Evolutionary conservation across 108 stramenopile genomes (phyloP).

Genomic region (Licmophora abbreviata): DNA sequence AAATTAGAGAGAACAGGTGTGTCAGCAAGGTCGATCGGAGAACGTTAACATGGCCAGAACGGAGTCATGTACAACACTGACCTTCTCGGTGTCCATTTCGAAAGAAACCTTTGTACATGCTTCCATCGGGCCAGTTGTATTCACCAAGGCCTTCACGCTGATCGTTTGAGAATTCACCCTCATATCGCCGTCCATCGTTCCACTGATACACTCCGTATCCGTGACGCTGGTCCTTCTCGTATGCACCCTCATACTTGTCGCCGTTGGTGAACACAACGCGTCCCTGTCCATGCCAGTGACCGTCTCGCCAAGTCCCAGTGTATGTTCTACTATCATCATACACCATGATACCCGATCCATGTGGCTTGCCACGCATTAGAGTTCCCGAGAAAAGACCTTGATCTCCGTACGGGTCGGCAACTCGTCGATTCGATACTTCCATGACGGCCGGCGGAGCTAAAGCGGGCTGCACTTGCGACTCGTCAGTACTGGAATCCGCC

Average conservation of each 20-base stretch:
- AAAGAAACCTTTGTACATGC: constrained; percentile 41
- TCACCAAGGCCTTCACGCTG: constrained; percentile 34
- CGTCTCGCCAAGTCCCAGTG: constrained; percentile 51
- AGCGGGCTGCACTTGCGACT: background rate
- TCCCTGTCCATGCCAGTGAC: constrained; percentile 45
- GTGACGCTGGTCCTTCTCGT: constrained; percentile 31
- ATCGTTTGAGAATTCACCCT: constrained; percentile 31
- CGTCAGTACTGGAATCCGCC: background rate
- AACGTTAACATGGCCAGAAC: background rate
- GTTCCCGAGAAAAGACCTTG: constrained; percentile 27
- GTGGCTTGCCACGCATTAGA: constrained; percentile 21
- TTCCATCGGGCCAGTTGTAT: constrained; percentile 38
- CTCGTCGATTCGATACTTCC: constrained; percentile 6
- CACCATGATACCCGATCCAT: constrained; percentile 51
- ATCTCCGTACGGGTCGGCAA: constrained; percentile 40
- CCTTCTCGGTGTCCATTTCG: constrained; percentile 15
- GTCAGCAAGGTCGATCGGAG: background rate
- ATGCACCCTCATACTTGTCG: constrained; percentile 34
- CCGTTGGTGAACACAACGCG: constrained; percentile 27
- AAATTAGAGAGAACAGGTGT: background rate
- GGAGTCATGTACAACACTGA: background rate
- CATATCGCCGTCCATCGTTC: constrained; percentile 33
- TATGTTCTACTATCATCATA: constrained; percentile 54
- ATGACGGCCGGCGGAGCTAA: constrained; percentile 2
- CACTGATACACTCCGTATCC: constrained; percentile 32